Evolutionary conservation across 495 filamentous ascomycete genomes (phyloP), one percentile per base, ranked within the genome.

Genomic region (Aspergillus homomorphus): DNA sequence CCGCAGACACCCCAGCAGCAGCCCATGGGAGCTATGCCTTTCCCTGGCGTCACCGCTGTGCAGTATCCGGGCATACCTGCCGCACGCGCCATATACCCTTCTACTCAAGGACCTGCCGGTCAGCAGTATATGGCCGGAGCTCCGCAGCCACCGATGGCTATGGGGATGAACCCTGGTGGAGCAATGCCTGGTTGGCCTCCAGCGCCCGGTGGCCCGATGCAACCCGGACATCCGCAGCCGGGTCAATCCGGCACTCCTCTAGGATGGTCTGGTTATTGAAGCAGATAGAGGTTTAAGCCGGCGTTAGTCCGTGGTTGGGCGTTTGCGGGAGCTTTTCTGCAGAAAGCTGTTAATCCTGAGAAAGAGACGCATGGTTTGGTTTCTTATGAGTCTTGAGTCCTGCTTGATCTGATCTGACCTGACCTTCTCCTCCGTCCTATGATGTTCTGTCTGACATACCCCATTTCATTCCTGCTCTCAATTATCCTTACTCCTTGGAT

Each of bases 1-100:
- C 73, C 82, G 67, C 71, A 80, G 62, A 60, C 82, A 70, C 77
- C 83, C 43, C 85, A 87, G 67, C 81, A 87, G 67, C 82, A 85
- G 62, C 77, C 81, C 51, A 73, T 76, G 73, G 53, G 77, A 72
- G 58, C 74, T 62, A 62, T 79, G 73, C 71, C 66, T 42, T 77
- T 67, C 58, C 73, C 74, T 4, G 73, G 72, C 14, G 73, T 65
- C 28, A 62, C 64, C 4, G 68, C 69, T 3, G 66, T 69, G 15
- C 71, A 66, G 10, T 79, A 76, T 59, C 72, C 69, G 38, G 59
- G 60, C 23, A 75, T 79, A 68, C 52, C 61, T 9, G 62, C 62
- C 26, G 60, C 69, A 12, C 68, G 74, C 45, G 67, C 67, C 28
- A 78, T 79, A 72, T 79, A 79, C 49, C 69, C 75, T 23, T 68